These are phyloP conservation scores for Citropsis articulata DNA, from an alignment of 345 rosid species.

Conservation along the genomic window DNA sequence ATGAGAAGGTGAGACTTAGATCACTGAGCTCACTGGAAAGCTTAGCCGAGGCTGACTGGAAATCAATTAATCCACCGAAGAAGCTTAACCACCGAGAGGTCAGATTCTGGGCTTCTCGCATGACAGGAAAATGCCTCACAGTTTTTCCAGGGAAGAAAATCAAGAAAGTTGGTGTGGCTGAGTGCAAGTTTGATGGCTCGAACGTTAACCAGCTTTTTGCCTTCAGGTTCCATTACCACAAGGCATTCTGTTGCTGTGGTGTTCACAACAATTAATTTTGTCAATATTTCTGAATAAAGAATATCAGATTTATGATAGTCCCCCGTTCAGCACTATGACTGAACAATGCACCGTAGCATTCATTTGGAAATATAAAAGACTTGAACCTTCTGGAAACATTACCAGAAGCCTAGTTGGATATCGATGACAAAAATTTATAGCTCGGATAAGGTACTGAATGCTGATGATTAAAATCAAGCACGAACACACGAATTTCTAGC, in stretches of 20 bases:
- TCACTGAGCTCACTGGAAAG: conserved; percentile 37
- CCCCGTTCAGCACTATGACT: not conserved
- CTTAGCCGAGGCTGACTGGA: conserved; percentile 49
- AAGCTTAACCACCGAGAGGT: conserved; percentile 34
- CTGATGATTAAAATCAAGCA: too few species aligned
- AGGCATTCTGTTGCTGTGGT: conserved; percentile 49
- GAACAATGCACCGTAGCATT: too few species aligned
- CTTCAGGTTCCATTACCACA: conserved; percentile 50
- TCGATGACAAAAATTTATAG: too few species aligned
- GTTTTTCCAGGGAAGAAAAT: conserved; percentile 24
- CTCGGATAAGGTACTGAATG: too few species aligned
- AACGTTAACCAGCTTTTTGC: conserved; percentile 45
- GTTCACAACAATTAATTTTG: conserved; percentile 32
- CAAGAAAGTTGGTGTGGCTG: conserved; percentile 35
- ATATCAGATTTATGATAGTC: not conserved
- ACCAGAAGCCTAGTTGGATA: too few species aligned
- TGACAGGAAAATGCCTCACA: conserved; percentile 51
- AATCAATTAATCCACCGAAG: conserved; percentile 35
- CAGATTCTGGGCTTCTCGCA: conserved; percentile 38
- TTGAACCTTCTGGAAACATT: too few species aligned
- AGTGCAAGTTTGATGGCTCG: conserved; percentile 52
- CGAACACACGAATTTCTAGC: too few species aligned
- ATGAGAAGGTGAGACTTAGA: conserved; percentile 35
- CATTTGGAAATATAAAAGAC: too few species aligned
- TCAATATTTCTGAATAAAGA: not conserved